Base-by-base conservation (phyloP, 2,329 filamentous ascomycete genomes). In the Alternaria consortialis region DNA sequence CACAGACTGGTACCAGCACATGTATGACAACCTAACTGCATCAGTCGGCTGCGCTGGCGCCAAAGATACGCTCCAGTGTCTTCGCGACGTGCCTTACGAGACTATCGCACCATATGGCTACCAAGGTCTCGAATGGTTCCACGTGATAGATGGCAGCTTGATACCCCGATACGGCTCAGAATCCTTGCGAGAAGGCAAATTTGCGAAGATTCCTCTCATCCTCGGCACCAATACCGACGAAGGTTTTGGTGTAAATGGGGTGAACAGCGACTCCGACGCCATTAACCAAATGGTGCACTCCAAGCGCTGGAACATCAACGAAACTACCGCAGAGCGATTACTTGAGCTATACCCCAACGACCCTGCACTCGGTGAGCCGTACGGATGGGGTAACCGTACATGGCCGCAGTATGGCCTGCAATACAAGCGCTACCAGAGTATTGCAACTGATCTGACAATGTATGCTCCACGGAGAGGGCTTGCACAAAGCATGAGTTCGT, bases 141-240 rank as follows among this genome's bases (percentile, higher is more conserved):
- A 75, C 51, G 62, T 70, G 34, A 72, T 75, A 13, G 75, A 77
- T 56, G 70, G 69, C 8, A 63, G 62, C 0, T 70, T 76, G 20
- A 56, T 77, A 17, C 60, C 69, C 0, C 64, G 64, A 4, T 67
- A 63, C n/a, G 70, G 71, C 1, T 84, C 83, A 60, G 46, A 69
- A 42, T 71, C 72, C 2, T 58, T 74, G 15, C 46, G 23, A 0
- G 29, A 81, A 4, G 87, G 87, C 51, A 82, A 82, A 8, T 90
- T 91, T 64, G 84, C 89, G 54, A 84, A 86, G 47, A 85, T 91
- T 0, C 87, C 88, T 0, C 82, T 90, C 31, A 80, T 91, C 2
- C 78, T 85, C 25, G 89, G 90, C 2, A 84, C 83, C 17, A 91
- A 90, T 70, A 85, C 84, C 0, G 89, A 91, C 65, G 89, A 92